Conservation (phyloP, 108 stramenopile genomes). For the Stephanodiscus minutulus region DNA sequence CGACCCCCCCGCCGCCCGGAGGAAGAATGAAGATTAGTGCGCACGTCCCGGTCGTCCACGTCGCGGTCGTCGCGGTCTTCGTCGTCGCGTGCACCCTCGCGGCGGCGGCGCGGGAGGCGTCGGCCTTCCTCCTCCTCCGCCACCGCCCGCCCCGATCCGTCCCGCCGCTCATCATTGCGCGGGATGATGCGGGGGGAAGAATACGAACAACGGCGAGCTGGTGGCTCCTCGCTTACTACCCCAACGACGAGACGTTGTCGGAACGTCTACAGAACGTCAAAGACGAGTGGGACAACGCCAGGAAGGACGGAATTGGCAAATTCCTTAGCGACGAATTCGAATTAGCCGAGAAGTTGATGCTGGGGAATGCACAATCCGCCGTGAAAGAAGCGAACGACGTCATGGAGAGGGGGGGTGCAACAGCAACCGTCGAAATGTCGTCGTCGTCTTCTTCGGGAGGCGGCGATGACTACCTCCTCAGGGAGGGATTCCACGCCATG, state of each 20-base stretch:
- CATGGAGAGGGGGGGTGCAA: neutral
- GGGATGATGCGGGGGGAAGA: no score
- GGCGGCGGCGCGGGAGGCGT: no score
- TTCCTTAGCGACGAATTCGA: constrained; percentile 12
- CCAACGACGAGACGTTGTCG: constrained; percentile 14
- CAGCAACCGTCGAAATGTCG: neutral
- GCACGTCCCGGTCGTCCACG: no score
- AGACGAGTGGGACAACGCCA: constrained; percentile 12
- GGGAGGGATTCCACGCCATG: constrained; percentile 14
- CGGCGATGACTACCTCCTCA: constrained; percentile 3
- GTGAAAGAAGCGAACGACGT: neutral
- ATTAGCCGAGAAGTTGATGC: constrained; percentile 8
- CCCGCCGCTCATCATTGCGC: no score
- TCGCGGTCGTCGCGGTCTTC: no score
- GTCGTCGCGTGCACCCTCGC: no score
- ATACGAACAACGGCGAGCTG: no score
- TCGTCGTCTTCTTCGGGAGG: neutral
- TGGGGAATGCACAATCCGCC: neutral
- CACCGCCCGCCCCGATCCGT: no score
- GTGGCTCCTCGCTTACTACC: constrained; percentile 16
- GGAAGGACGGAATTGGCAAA: constrained; percentile 12
- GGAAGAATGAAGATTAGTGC: no score
- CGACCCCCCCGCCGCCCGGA: no score
- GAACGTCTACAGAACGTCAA: constrained; percentile 17
- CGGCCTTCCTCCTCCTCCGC: no score